Base-by-base conservation (phyloP, 2,329 filamentous ascomycete genomes). In the Penicillium crustosum region DNA sequence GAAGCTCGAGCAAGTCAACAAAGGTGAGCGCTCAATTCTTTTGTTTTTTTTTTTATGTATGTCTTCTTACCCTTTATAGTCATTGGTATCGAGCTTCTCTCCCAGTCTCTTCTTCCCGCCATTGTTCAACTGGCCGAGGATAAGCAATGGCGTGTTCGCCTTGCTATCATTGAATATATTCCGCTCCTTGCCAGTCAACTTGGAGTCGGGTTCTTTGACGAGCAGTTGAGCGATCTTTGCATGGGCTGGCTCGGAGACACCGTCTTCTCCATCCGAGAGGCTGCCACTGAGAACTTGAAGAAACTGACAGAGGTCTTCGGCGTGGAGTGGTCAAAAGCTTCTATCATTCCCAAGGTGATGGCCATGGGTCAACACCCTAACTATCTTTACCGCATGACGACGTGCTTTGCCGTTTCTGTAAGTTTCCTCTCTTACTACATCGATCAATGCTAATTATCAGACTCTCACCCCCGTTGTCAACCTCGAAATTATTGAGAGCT, bases 111-210 rank as follows among this genome's bases (percentile, higher is more conserved):
- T 54, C 89, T 99, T 49, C 94, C 95, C 13, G 94, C 94, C 44
- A 99, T 99, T 71, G 92, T 97, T 35, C 93, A 97, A 76, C 84
- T 99, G 68, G 94, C 94, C 55, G 94, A 97, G 78, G 94, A 99
- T 78, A 99, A 99, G 84, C 93, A 97, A 81, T 99, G 94, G 94
- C 89, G 94, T 71, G 94, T 99, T 60, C 90, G 94, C 66, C 84
- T 99, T 66, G 94, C 94, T 60, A 99, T 99, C 74, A 99, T 99
- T 76, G 93, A 99, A 83, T 97, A 99, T 79, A 97, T 99, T 69
- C 94, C 94, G 31, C 84, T 99, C 57, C 86, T 99, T 59, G 94
- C 94, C 53, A 94, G 91, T 71, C 94, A 99, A 76, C 85, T 99
- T 13, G 94, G 94, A 49, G 93, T 97, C 52, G 87, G 95, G 73